Conservation (phyloP, 2,329 filamentous ascomycete species). For the Nothophoma quercina region DNA sequence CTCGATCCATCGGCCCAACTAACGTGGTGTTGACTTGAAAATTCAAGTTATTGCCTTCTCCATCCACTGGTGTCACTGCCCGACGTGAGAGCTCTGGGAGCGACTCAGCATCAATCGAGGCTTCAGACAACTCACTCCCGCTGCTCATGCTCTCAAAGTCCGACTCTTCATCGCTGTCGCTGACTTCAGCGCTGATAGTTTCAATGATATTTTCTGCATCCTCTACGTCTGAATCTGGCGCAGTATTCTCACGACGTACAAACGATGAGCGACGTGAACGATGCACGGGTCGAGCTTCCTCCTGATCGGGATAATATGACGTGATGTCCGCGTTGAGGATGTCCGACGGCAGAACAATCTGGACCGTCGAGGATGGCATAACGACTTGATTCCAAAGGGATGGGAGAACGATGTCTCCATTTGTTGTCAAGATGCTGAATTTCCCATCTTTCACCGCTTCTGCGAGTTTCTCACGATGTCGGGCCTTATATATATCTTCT, state of each 20-base stretch:
- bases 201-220: not conserved
- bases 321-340: not conserved
- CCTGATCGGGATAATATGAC: not conserved
- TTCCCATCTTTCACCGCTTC: slow-evolving; percentile 18
- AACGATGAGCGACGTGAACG: not conserved
- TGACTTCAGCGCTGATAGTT: not conserved
- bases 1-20: not conserved
- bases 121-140: slow-evolving; percentile 4
- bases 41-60: slow-evolving; percentile 34
- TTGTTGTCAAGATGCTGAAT: slow-evolving; percentile 22
- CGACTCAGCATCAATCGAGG: not conserved
- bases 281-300: not conserved
- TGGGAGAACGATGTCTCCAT: slow-evolving; percentile 27
- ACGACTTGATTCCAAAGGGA: slow-evolving; percentile 28
- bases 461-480: not conserved
- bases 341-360: slow-evolving; percentile 10
- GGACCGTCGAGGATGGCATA: slow-evolving; percentile 9
- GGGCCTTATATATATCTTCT: slow-evolving; percentile 8
- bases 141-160: slow-evolving; percentile 1
- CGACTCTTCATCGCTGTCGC: not conserved
- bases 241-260: not conserved
- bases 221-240: not conserved
- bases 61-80: slow-evolving; percentile 23
- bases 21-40: slow-evolving; percentile 27
- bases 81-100: not conserved